Conservation (phyloP, 2,329 filamentous ascomycete genomes). For the Phialocephala subalpina region DNA sequence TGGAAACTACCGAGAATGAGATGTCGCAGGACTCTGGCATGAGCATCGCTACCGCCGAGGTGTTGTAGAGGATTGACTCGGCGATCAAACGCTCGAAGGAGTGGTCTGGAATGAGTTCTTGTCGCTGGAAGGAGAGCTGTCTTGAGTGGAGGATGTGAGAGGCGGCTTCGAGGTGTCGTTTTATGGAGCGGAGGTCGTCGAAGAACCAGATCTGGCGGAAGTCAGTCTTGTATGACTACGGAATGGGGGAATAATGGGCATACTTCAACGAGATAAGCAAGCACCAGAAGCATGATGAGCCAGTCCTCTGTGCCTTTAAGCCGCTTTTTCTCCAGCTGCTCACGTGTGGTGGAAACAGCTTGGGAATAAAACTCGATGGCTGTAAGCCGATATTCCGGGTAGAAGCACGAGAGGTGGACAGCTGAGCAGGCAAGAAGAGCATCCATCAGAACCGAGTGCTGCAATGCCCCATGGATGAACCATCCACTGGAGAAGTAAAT, state of each 20-base stretch:
- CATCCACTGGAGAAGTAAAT: background rate
- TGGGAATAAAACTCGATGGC: background rate
- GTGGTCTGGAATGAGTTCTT: background rate
- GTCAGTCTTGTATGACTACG: no score
- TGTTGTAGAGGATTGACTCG: background rate
- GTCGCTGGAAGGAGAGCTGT: background rate
- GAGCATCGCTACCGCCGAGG: background rate
- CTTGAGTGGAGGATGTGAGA: background rate
- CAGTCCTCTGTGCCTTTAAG: background rate
- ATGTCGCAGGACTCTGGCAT: background rate
- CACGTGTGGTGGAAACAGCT: background rate
- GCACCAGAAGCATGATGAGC: background rate
- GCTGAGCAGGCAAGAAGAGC: background rate
- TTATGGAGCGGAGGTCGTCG: background rate
- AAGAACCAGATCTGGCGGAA: background rate
- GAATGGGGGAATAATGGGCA: background rate
- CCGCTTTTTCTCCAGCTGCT: background rate
- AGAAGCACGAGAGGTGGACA: background rate
- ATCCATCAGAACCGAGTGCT: background rate
- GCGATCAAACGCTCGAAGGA: background rate
- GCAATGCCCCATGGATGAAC: background rate
- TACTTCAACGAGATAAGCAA: background rate
- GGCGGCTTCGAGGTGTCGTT: background rate
- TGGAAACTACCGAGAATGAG: background rate
- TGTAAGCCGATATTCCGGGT: background rate